Evolutionary conservation across 169 alveolate genomes (phyloP).

Genomic region (Theileria sp.): DNA sequence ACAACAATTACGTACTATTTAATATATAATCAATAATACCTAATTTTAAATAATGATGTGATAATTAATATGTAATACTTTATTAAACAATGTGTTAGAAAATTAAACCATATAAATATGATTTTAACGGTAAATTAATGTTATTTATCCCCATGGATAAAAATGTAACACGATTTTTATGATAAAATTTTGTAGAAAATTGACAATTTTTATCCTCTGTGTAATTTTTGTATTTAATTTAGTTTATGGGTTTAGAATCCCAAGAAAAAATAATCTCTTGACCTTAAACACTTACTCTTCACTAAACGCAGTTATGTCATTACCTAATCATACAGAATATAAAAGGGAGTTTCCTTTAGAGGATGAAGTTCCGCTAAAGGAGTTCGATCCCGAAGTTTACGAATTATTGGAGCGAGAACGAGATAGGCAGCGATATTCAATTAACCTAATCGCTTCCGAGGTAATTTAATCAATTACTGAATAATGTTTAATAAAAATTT

Average conservation of each 20-base stretch:
- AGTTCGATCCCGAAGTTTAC: constrained; percentile 79
- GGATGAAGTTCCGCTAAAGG: constrained; percentile 62
- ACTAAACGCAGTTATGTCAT: background rate
- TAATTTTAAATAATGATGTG: background rate
- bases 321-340: background rate
- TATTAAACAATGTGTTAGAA: background rate
- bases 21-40: background rate
- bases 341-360: constrained; percentile 30
- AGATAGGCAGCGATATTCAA: constrained; percentile 76
- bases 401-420: constrained; percentile 76
- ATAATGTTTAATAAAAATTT: background rate
- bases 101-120: background rate
- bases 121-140: constrained; percentile 9
- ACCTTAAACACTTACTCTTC: background rate
- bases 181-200: background rate
- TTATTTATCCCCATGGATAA: background rate
- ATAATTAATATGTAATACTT: background rate
- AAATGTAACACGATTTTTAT: background rate
- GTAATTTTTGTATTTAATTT: background rate
- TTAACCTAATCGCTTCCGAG: constrained; percentile 84
- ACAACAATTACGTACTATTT: background rate
- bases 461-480: constrained; percentile 39
- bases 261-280: background rate
- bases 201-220: background rate
- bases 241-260: background rate